Evolutionary conservation across 1,284 basidiomycete species (phyloP).

Genomic region (Agroathelia rolfsii): DNA sequence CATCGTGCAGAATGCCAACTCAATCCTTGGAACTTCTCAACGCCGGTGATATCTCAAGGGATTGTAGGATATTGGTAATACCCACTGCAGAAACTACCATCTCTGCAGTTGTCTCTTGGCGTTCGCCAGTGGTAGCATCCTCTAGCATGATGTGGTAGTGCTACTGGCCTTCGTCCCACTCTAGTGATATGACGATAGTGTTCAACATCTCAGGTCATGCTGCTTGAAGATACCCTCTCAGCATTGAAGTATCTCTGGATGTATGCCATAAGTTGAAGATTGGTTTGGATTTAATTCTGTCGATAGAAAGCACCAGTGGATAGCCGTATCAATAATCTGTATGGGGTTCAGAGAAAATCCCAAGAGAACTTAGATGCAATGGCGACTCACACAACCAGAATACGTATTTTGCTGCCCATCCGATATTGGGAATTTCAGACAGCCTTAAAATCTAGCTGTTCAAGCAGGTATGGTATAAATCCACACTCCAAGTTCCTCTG

Average conservation of each 20-base stretch:
- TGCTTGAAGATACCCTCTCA: constrained; percentile 37
- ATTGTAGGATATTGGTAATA: no score
- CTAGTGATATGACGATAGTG: constrained; percentile 28
- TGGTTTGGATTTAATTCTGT: constrained; percentile 43
- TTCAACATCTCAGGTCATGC: constrained; percentile 34
- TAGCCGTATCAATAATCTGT: constrained; percentile 32
- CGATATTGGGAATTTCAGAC: constrained; percentile 5
- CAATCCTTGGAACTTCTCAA: constrained; percentile 23
- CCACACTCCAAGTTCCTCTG: constrained; percentile 27
- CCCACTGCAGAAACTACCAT: constrained; percentile 35
- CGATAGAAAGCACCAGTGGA: constrained; percentile 48
- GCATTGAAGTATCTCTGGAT: constrained; percentile 41
- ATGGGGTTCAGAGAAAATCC: neutral
- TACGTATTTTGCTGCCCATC: constrained; percentile 20
- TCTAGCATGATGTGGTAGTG: constrained; percentile 29
- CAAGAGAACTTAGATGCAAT: neutral
- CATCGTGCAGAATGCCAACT: constrained; percentile 26
- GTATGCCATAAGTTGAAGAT: constrained; percentile 31
- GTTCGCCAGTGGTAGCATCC: constrained; percentile 23
- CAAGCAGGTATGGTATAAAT: no score
- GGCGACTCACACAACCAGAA: constrained; percentile 14
- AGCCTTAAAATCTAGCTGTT: no score
- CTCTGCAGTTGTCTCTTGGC: constrained; percentile 25
- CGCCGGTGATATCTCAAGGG: constrained; percentile 18
- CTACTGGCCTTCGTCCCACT: constrained; percentile 34